Evolutionary conservation across 805 yeast species (phyloP).

Genomic region (Saccharomycopsis fibuligera): DNA sequence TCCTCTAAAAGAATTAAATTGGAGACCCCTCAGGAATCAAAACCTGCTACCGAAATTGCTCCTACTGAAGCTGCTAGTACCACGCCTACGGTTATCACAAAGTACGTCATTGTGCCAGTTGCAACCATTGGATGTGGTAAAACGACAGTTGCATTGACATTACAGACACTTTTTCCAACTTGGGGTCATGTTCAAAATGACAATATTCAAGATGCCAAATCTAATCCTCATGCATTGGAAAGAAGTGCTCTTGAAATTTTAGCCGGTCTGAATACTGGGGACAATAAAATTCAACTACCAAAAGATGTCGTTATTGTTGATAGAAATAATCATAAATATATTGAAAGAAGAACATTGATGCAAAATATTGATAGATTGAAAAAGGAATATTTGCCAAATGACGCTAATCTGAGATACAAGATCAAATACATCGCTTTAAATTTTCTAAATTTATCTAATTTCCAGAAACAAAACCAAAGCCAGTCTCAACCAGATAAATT

Average conservation of each 20-base stretch:
- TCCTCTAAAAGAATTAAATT: too few species aligned
- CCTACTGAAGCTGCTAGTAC: too few species aligned
- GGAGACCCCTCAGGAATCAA: too few species aligned
- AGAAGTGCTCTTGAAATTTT: constrained; percentile 33
- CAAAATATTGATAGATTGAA: constrained; percentile 41
- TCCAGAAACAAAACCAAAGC: too few species aligned
- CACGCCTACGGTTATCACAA: too few species aligned
- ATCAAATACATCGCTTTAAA: constrained; percentile 62
- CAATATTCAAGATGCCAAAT: constrained; percentile 43
- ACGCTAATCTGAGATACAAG: constrained; percentile 17
- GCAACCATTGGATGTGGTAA: constrained; percentile 96
- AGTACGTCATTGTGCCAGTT: constrained; percentile 69
- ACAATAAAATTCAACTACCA: constrained; percentile 28
- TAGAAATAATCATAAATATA: constrained; percentile 68
- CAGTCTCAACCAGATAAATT: too few species aligned
- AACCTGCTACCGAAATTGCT: too few species aligned
- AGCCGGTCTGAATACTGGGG: constrained; percentile 21
- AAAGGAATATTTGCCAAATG: constrained; percentile 36
- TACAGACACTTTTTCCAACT: constrained; percentile 45
- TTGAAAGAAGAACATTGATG: constrained; percentile 66
- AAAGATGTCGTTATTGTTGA: constrained; percentile 62
- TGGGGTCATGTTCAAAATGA: constrained; percentile 85
- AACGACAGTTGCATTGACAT: constrained; percentile 68
- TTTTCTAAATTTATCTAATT: too few species aligned
- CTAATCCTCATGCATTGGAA: constrained; percentile 44